Conservation (phyloP, 345 rosid genomes). For the Mangifera indica region DNA sequence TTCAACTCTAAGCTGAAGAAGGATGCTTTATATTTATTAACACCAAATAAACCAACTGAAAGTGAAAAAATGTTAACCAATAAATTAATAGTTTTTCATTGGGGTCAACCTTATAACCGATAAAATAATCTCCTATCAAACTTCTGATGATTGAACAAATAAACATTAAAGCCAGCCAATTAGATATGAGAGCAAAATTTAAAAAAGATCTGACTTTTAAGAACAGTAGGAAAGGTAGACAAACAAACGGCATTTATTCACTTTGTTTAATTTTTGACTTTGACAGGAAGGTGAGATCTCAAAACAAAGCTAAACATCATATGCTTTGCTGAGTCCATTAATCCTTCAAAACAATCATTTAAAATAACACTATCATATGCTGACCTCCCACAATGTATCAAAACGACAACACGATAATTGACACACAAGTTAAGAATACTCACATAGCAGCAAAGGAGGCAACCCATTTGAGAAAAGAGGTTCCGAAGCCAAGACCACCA, state of each 20-base stretch:
- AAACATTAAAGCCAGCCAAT: neutral
- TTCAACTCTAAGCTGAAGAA: neutral
- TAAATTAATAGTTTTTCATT: neutral
- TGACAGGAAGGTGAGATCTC: neutral
- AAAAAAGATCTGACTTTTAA: neutral
- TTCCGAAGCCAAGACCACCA: too few species aligned
- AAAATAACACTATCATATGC: too few species aligned
- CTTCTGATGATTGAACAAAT: neutral
- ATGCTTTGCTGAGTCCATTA: neutral
- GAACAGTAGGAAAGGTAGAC: neutral
- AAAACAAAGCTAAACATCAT: neutral
- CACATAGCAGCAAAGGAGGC: too few species aligned
- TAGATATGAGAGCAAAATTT: neutral
- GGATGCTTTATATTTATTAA: too few species aligned
- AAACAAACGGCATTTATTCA: conserved; percentile 6
- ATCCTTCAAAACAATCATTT: neutral
- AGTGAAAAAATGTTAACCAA: neutral
- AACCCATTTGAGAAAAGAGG: too few species aligned
- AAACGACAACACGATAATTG: neutral
- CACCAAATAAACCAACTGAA: too few species aligned
- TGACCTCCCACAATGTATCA: neutral
- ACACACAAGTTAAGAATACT: too few species aligned
- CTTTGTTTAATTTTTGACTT: neutral
- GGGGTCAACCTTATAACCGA: neutral
- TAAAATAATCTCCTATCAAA: neutral